phyloP scores from a whole-genome alignment of 163 green algal genomes.

The Chlorella variabilis region DNA sequence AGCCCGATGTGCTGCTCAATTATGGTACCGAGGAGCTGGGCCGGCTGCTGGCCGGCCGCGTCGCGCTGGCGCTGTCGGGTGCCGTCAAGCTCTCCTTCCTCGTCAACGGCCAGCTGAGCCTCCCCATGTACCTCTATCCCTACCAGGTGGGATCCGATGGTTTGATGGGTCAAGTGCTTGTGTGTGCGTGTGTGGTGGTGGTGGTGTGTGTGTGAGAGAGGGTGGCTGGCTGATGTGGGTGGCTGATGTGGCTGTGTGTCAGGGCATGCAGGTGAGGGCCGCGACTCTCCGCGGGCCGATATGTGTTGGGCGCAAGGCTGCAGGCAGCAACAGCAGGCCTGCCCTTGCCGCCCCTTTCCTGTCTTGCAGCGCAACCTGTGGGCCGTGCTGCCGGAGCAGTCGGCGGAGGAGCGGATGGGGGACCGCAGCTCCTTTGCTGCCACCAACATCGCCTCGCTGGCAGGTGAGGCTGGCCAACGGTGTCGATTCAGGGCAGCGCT shows the following conservation, averaged over 20 bases:
- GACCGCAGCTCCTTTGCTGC: background rate
- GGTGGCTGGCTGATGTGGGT: too few relatives aligned
- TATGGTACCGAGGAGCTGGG: background rate
- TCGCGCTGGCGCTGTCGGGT: background rate
- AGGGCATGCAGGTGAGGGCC: too few relatives aligned
- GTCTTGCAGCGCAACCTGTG: constrained; percentile 27
- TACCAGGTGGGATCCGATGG: constrained; percentile 16
- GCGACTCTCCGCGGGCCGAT: too few relatives aligned
- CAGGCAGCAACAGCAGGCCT: background rate
- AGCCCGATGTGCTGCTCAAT: constrained; percentile 29
- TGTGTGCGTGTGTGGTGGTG: too few relatives aligned
- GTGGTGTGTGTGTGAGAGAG: too few relatives aligned
- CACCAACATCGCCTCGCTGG: constrained; percentile 32
- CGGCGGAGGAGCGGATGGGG: constrained; percentile 11
- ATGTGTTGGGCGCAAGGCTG: too few relatives aligned
- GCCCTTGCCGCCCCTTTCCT: background rate
- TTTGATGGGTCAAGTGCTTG: too few relatives aligned
- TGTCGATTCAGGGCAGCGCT: background rate
- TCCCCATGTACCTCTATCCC: constrained; percentile 32
- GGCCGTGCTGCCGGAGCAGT: constrained; percentile 10
- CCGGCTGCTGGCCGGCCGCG: background rate
- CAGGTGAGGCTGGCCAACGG: background rate
- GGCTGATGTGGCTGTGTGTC: too few relatives aligned
- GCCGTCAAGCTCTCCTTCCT: constrained; percentile 19
- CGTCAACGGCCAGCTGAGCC: constrained; percentile 19